phyloP scores from a whole-genome alignment of 2,329 filamentous ascomycete species.

The Chaetomium sp. region DNA sequence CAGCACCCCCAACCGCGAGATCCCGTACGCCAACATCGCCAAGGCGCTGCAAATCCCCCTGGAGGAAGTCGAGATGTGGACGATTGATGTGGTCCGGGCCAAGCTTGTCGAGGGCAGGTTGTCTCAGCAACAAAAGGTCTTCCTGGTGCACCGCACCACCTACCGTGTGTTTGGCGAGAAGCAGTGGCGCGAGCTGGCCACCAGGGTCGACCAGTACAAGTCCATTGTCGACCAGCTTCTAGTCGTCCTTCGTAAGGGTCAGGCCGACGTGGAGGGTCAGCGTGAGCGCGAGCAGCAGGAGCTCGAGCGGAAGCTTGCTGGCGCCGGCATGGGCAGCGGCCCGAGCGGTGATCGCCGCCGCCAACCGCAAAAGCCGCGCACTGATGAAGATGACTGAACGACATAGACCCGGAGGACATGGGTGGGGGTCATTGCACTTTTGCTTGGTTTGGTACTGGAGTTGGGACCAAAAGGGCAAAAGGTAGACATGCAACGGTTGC shows the following conservation, averaged over 20 bases:
- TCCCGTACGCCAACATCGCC: constrained; percentile 84
- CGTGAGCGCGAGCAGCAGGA: constrained; percentile 77
- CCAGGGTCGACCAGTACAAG: constrained; percentile 88
- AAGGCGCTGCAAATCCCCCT: constrained; percentile 79
- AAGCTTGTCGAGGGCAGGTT: constrained; percentile 96
- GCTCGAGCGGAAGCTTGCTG: constrained; percentile 66
- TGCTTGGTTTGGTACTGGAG: constrained; percentile 28
- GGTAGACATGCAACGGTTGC: constrained; percentile 18
- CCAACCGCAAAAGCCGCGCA: constrained; percentile 40
- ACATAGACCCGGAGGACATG: constrained; percentile 2
- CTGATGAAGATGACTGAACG: constrained; percentile 59
- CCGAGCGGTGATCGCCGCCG: constrained; percentile 39
- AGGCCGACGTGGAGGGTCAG: constrained; percentile 74
- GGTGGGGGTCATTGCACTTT: constrained; percentile 20
- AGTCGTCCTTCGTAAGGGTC: constrained; percentile 75
- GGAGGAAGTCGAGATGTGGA: constrained; percentile 95
- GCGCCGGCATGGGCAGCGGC: constrained; percentile 42
- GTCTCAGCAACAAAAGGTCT: constrained; percentile 87
- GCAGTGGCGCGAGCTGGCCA: constrained; percentile 95
- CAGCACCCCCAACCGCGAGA: constrained; percentile 77
- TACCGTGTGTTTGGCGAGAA: constrained; percentile 97
- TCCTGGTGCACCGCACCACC: constrained; percentile 92
- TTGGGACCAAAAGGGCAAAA: constrained; percentile 27
- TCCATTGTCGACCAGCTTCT: constrained; percentile 78
- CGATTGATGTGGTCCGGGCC: constrained; percentile 95